Conservation (phyloP, 345 rosid species). For the Populus alba region DNA sequence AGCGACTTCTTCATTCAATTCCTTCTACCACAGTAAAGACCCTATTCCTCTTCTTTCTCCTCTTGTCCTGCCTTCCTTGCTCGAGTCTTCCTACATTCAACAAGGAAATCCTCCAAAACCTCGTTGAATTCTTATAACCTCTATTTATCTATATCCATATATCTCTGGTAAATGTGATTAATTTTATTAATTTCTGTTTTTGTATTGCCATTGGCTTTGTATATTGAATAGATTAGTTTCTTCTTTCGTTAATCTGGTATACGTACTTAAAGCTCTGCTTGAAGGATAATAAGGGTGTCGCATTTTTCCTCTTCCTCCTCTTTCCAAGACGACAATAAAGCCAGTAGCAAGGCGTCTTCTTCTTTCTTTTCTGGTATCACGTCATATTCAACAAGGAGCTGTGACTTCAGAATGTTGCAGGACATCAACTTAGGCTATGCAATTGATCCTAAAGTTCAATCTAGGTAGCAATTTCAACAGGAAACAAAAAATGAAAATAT, state of each 20-base stretch:
- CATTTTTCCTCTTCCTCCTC: not conserved
- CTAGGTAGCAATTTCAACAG: not conserved
- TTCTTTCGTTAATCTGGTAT: not conserved
- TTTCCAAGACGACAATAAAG: not conserved
- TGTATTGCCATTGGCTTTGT: slow-evolving; percentile 1
- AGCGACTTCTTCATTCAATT: slow-evolving; percentile 22
- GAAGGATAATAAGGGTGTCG: not conserved
- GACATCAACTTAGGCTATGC: not conserved
- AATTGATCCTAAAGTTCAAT: not conserved
- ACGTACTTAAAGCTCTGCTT: not conserved
- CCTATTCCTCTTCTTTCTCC: slow-evolving; percentile 81
- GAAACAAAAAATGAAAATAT: too few species aligned
- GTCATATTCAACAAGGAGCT: not conserved
- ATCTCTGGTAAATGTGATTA: not conserved
- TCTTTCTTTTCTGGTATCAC: not conserved
- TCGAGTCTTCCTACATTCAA: slow-evolving; percentile 31
- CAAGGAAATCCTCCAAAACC: slow-evolving; percentile 32
- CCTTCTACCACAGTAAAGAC: slow-evolving; percentile 48
- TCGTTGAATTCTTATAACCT: slow-evolving; percentile 6
- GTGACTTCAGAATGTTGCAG: not conserved
- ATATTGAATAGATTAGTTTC: not conserved
- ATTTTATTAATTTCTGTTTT: not conserved
- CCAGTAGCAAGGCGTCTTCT: not conserved
- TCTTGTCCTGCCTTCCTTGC: slow-evolving; percentile 60
- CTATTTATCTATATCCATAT: too few species aligned